phyloP scores from a whole-genome alignment of 495 filamentous ascomycete species.

The Penicillium odoratum region DNA sequence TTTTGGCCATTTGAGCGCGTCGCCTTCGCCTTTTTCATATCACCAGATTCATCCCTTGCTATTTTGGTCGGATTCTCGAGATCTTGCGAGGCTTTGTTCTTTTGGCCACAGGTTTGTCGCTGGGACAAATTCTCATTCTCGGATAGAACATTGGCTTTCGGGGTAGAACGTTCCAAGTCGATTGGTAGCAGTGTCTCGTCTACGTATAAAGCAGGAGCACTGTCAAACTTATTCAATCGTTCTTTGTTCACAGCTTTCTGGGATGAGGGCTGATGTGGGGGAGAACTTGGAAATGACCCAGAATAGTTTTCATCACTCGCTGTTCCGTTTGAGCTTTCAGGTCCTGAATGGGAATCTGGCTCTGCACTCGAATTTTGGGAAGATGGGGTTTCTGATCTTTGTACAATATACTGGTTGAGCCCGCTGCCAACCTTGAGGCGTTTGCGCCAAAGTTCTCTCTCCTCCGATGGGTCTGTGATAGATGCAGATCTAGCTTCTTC shows the following conservation, averaged over 20 bases:
- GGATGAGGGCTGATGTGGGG: neutral
- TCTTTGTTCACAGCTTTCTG: neutral
- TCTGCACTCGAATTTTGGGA: constrained; percentile 19
- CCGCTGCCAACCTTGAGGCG: constrained; percentile 51
- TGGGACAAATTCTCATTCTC: constrained; percentile 32
- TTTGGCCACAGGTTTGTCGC: constrained; percentile 11
- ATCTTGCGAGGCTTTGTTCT: neutral
- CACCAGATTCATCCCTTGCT: neutral
- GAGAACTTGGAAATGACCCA: neutral
- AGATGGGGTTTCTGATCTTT: constrained; percentile 26
- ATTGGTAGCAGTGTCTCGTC: constrained; percentile 16
- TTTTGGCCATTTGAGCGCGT: neutral
- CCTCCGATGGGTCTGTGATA: constrained; percentile 44
- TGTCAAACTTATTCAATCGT: neutral
- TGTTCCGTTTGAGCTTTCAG: neutral
- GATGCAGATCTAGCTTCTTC: constrained; percentile 43
- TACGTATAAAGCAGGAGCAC: constrained; percentile 24
- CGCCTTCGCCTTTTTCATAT: neutral
- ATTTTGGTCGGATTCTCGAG: neutral
- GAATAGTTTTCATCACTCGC: neutral
- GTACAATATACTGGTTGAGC: constrained; percentile 26
- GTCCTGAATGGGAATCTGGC: constrained; percentile 3
- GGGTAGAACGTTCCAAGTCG: neutral
- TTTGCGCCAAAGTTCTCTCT: constrained; percentile 55
- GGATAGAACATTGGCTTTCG: constrained; percentile 16